Base-by-base conservation (phyloP, 306 rosid genomes). In the Cicer judaicum region DNA sequence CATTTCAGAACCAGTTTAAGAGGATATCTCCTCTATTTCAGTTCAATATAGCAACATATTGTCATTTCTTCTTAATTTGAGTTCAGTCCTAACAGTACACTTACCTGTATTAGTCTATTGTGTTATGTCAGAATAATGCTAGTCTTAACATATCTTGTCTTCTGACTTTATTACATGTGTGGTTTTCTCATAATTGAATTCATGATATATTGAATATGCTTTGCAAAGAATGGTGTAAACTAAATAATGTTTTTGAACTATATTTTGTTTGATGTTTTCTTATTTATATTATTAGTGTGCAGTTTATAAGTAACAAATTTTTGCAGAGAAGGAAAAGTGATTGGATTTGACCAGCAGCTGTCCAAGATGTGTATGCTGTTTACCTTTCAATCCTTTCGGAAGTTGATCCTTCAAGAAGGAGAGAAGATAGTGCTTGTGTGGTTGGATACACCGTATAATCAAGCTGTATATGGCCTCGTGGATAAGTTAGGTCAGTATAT, bases 391-490 rank as follows among this genome's bases (percentile, higher is more conserved):
- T 94, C 97, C 65, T 84, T 88, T 69, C 82, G 91, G 78, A 94
- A 94, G 84, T 78, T 91, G 87, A 82, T 94, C 78, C 97, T 94
- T 84, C 96, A 94, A 83, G 98, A 94, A 94, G 98, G 98, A 72
- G 97, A 94, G 83, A 94, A 92, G 84, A 85, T 94, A 84, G 95
- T 94, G 74, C 97, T 94, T 75, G 96, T 90, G 52, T 89, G 97
- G 96, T 74, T 90, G 53, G 98, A 92, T 66, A 89, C 98, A 76
- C 97, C 97, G 54, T 91, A 86, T 83, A 91, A 91, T 81, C 97
- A 94, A 87, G 98, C 97, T 62, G 93, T 88, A 21, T 91, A 94
- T 74, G 97, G 97, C 60, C 84, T 94, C 47, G 96, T 94, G 59
- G 98, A 94, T 78, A 91, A 92, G 84, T 80, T 94, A 69, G 98